phyloP scores from a whole-genome alignment of 768 basidiomycete species.

The Hebeloma cylindrosporum region DNA sequence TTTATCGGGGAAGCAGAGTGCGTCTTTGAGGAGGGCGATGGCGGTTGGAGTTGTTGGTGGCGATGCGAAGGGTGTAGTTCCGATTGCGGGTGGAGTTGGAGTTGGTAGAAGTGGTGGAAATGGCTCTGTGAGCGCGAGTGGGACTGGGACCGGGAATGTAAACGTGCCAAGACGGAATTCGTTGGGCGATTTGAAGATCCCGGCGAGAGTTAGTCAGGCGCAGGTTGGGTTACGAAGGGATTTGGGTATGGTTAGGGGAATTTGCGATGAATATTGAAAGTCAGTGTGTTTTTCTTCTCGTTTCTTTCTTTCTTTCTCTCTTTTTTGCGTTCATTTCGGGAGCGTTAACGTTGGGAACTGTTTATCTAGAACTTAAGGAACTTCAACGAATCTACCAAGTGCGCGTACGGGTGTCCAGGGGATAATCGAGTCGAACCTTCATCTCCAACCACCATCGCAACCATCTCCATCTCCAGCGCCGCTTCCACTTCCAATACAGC shows the following conservation, averaged over 20 bases:
- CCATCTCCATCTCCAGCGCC: constrained; percentile 7
- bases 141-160: background rate
- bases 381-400: constrained; percentile 57
- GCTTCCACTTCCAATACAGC: constrained; percentile 17
- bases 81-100: too few species aligned
- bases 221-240: constrained; percentile 60
- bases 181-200: constrained; percentile 73
- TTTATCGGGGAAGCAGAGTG: constrained; percentile 16
- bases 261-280: constrained; percentile 84
- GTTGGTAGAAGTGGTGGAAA: too few species aligned
- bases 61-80: background rate
- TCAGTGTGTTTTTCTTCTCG: constrained; percentile 40
- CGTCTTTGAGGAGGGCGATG: constrained; percentile 25
- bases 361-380: constrained; percentile 67
- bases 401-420: constrained; percentile 53
- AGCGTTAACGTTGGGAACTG: constrained; percentile 7
- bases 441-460: constrained; percentile 11
- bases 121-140: background rate
- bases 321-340: constrained; percentile 1
- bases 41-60: constrained; percentile 7
- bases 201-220: constrained; percentile 72
- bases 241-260: constrained; percentile 79
- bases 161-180: constrained; percentile 55
- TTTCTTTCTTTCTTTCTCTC: constrained; percentile 18
- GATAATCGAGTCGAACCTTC: constrained; percentile 47